These are phyloP conservation scores for Musa beccarii DNA, from an alignment of 176 grass and related monocot genomes.

Conservation along the genomic window DNA sequence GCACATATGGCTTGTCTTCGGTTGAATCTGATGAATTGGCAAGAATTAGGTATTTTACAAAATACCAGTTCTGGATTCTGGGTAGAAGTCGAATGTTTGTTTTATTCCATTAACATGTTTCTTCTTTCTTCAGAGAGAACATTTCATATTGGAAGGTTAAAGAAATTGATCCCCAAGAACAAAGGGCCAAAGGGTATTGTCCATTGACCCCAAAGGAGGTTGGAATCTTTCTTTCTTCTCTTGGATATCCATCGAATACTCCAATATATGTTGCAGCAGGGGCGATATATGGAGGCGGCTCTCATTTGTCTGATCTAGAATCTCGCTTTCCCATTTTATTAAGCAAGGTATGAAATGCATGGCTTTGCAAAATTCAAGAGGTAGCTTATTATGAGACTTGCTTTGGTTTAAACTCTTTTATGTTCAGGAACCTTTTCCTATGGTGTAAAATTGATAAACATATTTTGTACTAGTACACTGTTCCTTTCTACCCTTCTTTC, in stretches of 20 bases:
- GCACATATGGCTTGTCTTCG: slow-evolving; percentile 80
- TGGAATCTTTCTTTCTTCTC: slow-evolving; percentile 67
- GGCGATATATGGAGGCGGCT: slow-evolving; percentile 80
- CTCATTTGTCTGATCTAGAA: slow-evolving; percentile 68
- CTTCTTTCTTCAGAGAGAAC: slow-evolving; percentile 57
- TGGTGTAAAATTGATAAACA: no score
- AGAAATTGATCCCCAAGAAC: slow-evolving; percentile 71
- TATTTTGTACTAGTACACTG: no score
- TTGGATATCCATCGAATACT: slow-evolving; percentile 84
- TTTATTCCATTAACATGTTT: not conserved
- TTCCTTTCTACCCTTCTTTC: no score
- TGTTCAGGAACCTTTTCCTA: no score
- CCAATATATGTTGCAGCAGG: slow-evolving; percentile 92
- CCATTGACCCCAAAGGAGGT: slow-evolving; percentile 94
- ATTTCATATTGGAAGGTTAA: slow-evolving; percentile 92
- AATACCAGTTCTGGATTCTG: not conserved
- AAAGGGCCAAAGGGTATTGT: slow-evolving; percentile 70
- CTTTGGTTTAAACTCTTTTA: no score
- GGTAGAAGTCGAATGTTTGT: not conserved
- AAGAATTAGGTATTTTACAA: slow-evolving; percentile 47
- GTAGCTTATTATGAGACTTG: no score
- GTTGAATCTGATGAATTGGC: slow-evolving; percentile 80
- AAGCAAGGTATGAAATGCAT: slow-evolving; percentile 51
- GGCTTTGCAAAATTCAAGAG: no score
- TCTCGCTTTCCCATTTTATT: slow-evolving; percentile 77